Evolutionary conservation across 2,329 filamentous ascomycete genomes (phyloP).

Genomic region (Colletotrichum spaethianum): DNA sequence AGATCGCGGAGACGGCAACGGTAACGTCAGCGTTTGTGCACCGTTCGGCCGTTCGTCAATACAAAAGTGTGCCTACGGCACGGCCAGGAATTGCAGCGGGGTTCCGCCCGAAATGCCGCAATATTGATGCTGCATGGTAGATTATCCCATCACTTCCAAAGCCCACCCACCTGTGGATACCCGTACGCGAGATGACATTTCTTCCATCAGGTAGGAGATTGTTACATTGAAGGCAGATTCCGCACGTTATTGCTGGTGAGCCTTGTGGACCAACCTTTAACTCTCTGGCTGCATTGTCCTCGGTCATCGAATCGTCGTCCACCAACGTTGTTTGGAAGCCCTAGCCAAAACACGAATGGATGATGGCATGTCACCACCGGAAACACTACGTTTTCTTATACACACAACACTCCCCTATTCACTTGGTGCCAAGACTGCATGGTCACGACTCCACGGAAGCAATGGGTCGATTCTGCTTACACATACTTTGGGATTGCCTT

Average conservation of each 20-base stretch:
- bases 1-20: conserved; percentile 37
- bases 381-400: not conserved
- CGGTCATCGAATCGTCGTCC: not conserved
- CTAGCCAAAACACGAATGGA: not conserved
- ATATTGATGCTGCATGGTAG: conserved; percentile 32
- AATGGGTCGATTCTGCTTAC: not conserved
- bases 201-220: conserved; percentile 18
- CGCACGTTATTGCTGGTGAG: conserved; percentile 11
- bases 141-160: conserved; percentile 33
- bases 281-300: conserved; percentile 8
- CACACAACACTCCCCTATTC: not conserved
- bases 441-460: conserved; percentile 2
- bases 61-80: not conserved
- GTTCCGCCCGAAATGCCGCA: conserved; percentile 35
- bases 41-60: conserved; percentile 9
- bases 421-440: not conserved
- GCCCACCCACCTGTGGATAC: conserved; percentile 33
- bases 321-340: not conserved
- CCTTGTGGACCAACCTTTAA: conserved; percentile 23
- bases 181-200: conserved; percentile 27
- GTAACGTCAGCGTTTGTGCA: conserved; percentile 33
- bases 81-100: conserved; percentile 25
- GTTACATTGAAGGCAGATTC: conserved; percentile 1
- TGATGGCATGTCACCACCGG: not conserved
- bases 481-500: not conserved